phyloP scores from a whole-genome alignment of 345 rosid genomes.

The thale cress (Arabidopsis thaliana) region TAIR10.1 NC_003074.8:8762501-8763000 shows the following conservation, averaged over 20 bases:
- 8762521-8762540: constrained; percentile 58
- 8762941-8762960: constrained; percentile 62
- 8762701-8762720: constrained; percentile 44
- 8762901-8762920: constrained; percentile 54
- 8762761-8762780: constrained; percentile 45
- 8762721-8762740: constrained; percentile 59
- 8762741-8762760: constrained; percentile 61
- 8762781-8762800: constrained; percentile 56
- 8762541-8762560: constrained; percentile 49
- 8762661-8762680: constrained; percentile 77
- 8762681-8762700: constrained; percentile 73
- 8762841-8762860: constrained; percentile 68
- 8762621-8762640: constrained; percentile 63
- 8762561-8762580: constrained; percentile 61
- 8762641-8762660: constrained; percentile 51
- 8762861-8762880: constrained; percentile 87
- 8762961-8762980: constrained; percentile 59
- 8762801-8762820: constrained; percentile 71
- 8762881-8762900: constrained; percentile 68
- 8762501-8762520: constrained; percentile 58
- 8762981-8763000: constrained; percentile 48
- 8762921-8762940: constrained; percentile 58
- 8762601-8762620: constrained; percentile 80
- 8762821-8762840: constrained; percentile 48
- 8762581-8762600: constrained; percentile 61